These are phyloP conservation scores for Pyrenophora graminea DNA, from an alignment of 2,329 filamentous ascomycete genomes.

Conservation along the genomic window DNA sequence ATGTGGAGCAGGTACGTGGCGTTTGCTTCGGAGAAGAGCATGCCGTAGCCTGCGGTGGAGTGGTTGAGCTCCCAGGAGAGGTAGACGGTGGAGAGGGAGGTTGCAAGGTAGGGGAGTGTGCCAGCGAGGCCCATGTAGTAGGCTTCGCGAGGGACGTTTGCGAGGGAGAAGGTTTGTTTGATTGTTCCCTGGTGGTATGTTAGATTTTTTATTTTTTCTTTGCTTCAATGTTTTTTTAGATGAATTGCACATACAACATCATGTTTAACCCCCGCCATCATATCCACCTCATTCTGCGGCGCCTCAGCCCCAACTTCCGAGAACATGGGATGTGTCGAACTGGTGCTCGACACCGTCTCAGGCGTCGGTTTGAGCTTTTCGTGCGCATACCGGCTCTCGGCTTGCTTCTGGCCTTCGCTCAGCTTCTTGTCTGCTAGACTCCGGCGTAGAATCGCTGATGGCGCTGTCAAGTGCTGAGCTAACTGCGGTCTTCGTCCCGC, in stretches of 20 bases:
- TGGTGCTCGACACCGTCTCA: slow-evolving; percentile 63
- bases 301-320: slow-evolving; percentile 44
- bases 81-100: slow-evolving; percentile 79
- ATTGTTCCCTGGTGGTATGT: slow-evolving; percentile 48
- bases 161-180: slow-evolving; percentile 54
- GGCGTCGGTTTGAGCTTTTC: slow-evolving; percentile 64
- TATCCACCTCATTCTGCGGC: slow-evolving; percentile 48
- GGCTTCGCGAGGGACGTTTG: slow-evolving; percentile 53
- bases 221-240: background rate
- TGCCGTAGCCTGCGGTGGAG: slow-evolving; percentile 62
- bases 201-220: background rate
- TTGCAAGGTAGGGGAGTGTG: slow-evolving; percentile 71
- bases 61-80: slow-evolving; percentile 83
- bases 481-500: slow-evolving; percentile 36
- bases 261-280: slow-evolving; percentile 52
- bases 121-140: slow-evolving; percentile 57
- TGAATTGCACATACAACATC: slow-evolving; percentile 35
- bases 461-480: slow-evolving; percentile 29
- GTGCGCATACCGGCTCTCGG: slow-evolving; percentile 60
- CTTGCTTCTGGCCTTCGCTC: slow-evolving; percentile 57
- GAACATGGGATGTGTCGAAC: slow-evolving; percentile 51
- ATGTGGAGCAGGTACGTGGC: slow-evolving; percentile 73
- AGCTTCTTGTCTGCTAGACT: slow-evolving; percentile 46
- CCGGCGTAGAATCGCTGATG: slow-evolving; percentile 48
- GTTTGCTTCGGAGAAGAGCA: slow-evolving; percentile 70